Base-by-base conservation (phyloP, 1,284 basidiomycete species). In the Neolentinus lepideus region DNA sequence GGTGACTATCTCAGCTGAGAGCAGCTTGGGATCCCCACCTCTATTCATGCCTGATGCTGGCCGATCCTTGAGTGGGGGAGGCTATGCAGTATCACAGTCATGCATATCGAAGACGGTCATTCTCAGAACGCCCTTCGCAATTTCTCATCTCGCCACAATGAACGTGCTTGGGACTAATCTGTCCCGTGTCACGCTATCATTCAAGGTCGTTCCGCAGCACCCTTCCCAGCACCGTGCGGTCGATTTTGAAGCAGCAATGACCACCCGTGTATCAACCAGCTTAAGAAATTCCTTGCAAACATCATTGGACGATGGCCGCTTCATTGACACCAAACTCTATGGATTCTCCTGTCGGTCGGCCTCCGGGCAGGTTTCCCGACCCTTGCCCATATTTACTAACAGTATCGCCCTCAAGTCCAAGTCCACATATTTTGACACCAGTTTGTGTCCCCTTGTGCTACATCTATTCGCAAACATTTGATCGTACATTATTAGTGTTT, bases 371-470 rank as follows among this genome's bases (percentile, higher is more conserved):
- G 51, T 36, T 12, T 29, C 19, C 33, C 16, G 26, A 14, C 26
- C 51, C 12, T 22, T 52, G 51, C 51, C 51, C 16, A 12, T 52
- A 3, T 52, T 8, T 19, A 26, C 60, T 27, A 61, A 57, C 45
- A 61, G 60, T 36, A 43, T 33, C 6, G 50, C 58, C 4, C 43
- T 61, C 47, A 33, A 54, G 8, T 46, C 47, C 10, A 29, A 51
- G 14, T 54, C 51, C 6, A 45, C 57, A 10, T 60, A 60, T 48
- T 60, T 62, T 26, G 51, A 60, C 2, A 53, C 38, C 2, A 45
- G 61, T 60, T 31, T 51, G 61, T 53, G 16, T 14, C 16, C 48
- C 19, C 14, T 21, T 29, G 22, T 21, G 24, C 33, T 27, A 38
- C 22, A 48, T 25, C 48, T 9, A 21, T 21, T 14, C 48, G 21